Evolutionary conservation across 257 asterid species (phyloP), one percentile per base, ranked within the genome.

Genomic region (Hygrophila difformis): DNA sequence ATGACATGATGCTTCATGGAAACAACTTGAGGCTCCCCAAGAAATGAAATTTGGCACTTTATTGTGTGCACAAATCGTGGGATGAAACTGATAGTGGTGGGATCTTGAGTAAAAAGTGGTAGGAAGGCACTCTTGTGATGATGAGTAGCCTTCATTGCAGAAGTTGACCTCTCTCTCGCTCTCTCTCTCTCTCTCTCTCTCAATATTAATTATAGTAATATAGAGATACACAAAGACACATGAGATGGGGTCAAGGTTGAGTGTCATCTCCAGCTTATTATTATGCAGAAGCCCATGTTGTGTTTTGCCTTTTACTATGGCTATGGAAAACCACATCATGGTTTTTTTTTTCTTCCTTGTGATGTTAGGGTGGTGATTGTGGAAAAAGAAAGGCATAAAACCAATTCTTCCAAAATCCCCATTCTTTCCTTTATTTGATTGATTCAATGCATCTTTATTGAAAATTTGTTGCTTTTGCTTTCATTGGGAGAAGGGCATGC

Each of bases 101-200:
- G 77, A 61, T 69, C 72, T 24, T 41, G 64, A 51, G 66, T 3
- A 26, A 26, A 66, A 62, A 69, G 75, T 59, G 62, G 60, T 31
- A 53, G 59, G 68, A 64, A 65, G 59, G 65, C 72, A 61, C 75
- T 53, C 68, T 62, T 56, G 67, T 69, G 62, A 67, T 72, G 60
- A 72, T 63, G 53, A 56, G 46, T 19, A 55, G 17, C 9, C 62
- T 58, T 58, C 55, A 60, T 59, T 42, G 55, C 64, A 50, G 55
- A 67, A 44, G 64, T 77, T 62, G 74, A 56, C 69, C 52, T 56
- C 31, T 3, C 7, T 26, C 7, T 26, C 8, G 31, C 31, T 26
- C 31, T 26, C 31, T 26, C 31, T 24, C 31, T 24, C 31, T 24
- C 31, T 24, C 31, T 24, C 31, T 24, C 31, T 26, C 31, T 26